These are phyloP conservation scores for Rosa hybrid DNA, from an alignment of 331 rosid species.

Conservation along the genomic window DNA sequence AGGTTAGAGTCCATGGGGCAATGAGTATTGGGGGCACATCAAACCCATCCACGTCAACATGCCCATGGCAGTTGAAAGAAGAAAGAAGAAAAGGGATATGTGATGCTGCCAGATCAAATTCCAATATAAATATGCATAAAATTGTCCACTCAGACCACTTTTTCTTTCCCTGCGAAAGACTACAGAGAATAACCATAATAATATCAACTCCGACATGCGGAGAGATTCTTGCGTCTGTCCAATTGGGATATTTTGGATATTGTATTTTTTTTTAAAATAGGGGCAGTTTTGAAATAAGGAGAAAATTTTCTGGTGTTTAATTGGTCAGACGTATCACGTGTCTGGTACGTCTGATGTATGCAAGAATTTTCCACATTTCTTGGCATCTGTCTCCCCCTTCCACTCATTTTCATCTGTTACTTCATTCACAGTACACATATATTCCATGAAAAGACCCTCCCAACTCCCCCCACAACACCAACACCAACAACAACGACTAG, in stretches of 20 bases:
- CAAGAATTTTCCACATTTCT: not conserved
- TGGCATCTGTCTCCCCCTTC: conserved; percentile 26
- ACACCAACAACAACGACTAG: conserved; percentile 9
- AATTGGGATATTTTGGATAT: no score
- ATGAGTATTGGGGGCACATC: conserved; percentile 40
- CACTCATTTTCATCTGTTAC: conserved; percentile 40
- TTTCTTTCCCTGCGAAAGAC: conserved; percentile 15
- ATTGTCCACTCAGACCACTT: conserved; percentile 40
- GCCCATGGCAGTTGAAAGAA: conserved; percentile 32
- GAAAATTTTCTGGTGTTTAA: no score
- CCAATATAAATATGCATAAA: conserved; percentile 29
- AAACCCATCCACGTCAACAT: conserved; percentile 36
- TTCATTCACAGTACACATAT: conserved; percentile 31
- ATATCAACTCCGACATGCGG: no score
- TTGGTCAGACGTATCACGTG: no score
- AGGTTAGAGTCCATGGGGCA: conserved; percentile 24
- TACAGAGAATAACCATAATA: conserved; percentile 24
- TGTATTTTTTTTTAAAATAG: no score
- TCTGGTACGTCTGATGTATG: no score
- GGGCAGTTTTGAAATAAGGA: no score
- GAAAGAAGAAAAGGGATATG: conserved; percentile 15
- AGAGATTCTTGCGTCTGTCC: no score
- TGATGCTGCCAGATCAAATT: conserved; percentile 38
- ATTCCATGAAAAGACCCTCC: conserved; percentile 36
- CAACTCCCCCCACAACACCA: conserved; percentile 43